Conservation (phyloP, 2,329 filamentous ascomycete species). For the Endocalyx cinctus region DNA sequence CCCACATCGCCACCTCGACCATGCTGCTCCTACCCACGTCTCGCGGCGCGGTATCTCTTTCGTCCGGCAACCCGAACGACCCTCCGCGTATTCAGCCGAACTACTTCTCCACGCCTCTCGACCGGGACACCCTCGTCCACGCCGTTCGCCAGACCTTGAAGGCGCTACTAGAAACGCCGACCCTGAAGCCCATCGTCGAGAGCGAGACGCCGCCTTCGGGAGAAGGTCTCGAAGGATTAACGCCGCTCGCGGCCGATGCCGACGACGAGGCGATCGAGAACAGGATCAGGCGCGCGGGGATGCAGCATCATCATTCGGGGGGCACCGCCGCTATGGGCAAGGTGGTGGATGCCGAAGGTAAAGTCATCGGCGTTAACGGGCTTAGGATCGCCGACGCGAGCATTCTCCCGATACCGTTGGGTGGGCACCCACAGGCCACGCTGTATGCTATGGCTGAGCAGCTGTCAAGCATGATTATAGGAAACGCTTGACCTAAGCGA, state of each 20-base stretch:
- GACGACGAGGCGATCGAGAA: conserved; percentile 18
- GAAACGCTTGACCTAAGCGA: too few relatives aligned
- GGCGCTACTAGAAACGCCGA: conserved; percentile 8
- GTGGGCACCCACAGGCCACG: conserved; percentile 17
- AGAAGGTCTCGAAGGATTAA: conserved; percentile 12
- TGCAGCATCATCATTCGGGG: conserved; percentile 15
- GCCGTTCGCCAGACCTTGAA: conserved; percentile 13
- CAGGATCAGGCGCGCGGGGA: conserved; percentile 18
- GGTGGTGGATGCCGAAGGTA: conserved; percentile 17
- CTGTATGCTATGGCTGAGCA: conserved; percentile 19
- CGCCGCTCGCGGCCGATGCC: conserved; percentile 14
- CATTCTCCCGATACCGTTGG: conserved; percentile 17
- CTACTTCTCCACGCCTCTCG: conserved; percentile 10
- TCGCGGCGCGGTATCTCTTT: conserved; percentile 14
- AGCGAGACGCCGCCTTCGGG: conserved; percentile 14
- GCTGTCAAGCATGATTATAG: conserved; percentile 10
- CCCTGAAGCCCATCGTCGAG: conserved; percentile 13
- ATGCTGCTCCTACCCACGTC: conserved; percentile 19
- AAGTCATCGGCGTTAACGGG: conserved; percentile 15
- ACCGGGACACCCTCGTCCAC: conserved; percentile 13
- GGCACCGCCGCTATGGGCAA: conserved; percentile 19
- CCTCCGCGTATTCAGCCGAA: conserved; percentile 13
- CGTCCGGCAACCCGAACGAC: conserved; percentile 9
- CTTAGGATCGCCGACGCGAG: conserved; percentile 20
- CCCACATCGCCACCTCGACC: conserved; percentile 18